Conservation (phyloP, 768 basidiomycete species). For the Auricularia auricula-judae region DNA sequence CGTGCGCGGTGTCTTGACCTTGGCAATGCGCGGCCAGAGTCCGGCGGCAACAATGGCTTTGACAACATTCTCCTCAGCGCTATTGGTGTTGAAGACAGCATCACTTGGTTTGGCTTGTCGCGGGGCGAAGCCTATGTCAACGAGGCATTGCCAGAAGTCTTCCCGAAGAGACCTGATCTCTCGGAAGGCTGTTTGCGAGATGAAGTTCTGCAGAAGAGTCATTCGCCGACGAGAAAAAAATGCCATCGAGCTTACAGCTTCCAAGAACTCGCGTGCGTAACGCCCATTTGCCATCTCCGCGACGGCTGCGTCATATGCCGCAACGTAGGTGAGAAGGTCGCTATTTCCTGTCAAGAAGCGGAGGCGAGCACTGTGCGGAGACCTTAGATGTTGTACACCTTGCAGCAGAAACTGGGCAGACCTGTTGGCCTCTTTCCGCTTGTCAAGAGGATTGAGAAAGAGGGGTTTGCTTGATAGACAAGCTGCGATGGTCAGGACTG, state of each 20-base stretch:
- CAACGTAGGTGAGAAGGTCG: slow-evolving; percentile 74
- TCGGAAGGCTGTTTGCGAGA: slow-evolving; percentile 58
- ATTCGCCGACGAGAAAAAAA: background rate
- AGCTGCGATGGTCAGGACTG: slow-evolving; percentile 73
- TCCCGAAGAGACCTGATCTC: slow-evolving; percentile 69
- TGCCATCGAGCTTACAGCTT: slow-evolving; percentile 33
- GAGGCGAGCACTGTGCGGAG: slow-evolving; percentile 47
- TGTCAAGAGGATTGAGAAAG: slow-evolving; percentile 73
- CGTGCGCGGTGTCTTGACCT: slow-evolving; percentile 60
- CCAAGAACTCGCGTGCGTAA: slow-evolving; percentile 50
- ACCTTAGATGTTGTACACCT: no score
- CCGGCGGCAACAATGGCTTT: slow-evolving; percentile 81
- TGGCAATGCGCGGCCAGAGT: slow-evolving; percentile 74
- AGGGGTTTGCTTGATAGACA: slow-evolving; percentile 79
- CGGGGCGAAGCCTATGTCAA: slow-evolving; percentile 59
- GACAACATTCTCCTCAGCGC: slow-evolving; percentile 58
- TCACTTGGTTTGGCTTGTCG: slow-evolving; percentile 32
- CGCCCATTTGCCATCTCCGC: background rate
- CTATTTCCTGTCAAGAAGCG: slow-evolving; percentile 63
- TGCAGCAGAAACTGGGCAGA: slow-evolving; percentile 21
- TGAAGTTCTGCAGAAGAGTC: slow-evolving; percentile 54
- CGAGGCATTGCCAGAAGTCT: slow-evolving; percentile 65
- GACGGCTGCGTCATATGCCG: slow-evolving; percentile 49
- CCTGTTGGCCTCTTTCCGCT: slow-evolving; percentile 69
- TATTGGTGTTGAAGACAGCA: slow-evolving; percentile 51